Conservation (phyloP, 768 basidiomycete species). For the Xanthoconium stramineum region DNA sequence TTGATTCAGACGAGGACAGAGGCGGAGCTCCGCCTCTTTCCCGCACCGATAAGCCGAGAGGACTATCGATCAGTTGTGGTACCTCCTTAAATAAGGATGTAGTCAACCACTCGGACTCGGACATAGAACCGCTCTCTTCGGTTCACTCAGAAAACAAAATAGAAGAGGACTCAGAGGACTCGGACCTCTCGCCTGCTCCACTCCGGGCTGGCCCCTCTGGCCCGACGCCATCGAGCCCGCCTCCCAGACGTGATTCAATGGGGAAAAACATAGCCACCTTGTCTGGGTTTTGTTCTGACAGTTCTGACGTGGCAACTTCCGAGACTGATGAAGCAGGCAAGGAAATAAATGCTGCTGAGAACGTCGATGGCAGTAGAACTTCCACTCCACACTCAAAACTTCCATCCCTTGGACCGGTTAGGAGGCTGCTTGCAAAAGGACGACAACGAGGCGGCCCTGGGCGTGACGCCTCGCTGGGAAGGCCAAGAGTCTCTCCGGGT, state of each 20-base stretch:
- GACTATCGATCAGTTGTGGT: neutral
- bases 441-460: conserved; percentile 6
- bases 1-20: conserved; percentile 20
- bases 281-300: neutral
- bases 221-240: neutral
- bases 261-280: neutral
- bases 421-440: conserved; percentile 8
- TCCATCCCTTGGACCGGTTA: conserved; percentile 5
- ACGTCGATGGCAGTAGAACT: neutral
- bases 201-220: neutral
- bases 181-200: neutral
- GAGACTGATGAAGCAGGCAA: conserved; percentile 6
- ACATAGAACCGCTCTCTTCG: conserved; percentile 10
- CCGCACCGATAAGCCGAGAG: neutral
- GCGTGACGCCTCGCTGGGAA: conserved; percentile 1
- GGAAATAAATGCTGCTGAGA: neutral
- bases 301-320: neutral
- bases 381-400: conserved; percentile 1
- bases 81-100: neutral
- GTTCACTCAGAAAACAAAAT: neutral
- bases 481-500: neutral
- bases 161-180: neutral
- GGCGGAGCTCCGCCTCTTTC: neutral
- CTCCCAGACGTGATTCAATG: neutral
- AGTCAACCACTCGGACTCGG: conserved; percentile 8